These are phyloP conservation scores for Fusarium albidum DNA, from an alignment of 2,329 filamentous ascomycete genomes.

Conservation along the genomic window DNA sequence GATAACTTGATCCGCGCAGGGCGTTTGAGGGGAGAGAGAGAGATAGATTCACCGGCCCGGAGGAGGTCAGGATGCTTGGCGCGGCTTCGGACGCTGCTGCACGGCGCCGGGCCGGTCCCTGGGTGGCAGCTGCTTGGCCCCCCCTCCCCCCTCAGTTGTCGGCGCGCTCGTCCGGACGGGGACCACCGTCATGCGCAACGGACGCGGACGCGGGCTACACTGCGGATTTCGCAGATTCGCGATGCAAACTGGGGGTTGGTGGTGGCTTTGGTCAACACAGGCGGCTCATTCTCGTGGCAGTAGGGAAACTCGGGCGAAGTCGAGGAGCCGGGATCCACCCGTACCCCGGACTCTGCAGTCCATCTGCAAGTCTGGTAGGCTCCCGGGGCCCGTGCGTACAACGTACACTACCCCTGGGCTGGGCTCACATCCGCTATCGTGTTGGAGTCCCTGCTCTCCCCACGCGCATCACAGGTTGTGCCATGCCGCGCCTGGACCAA, in stretches of 20 bases:
- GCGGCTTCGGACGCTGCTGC: slow-evolving; percentile 11
- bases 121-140: slow-evolving; percentile 7
- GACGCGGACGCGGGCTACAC: not conserved
- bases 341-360: slow-evolving; percentile 25
- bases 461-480: slow-evolving; percentile 11
- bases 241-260: not conserved
- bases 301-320: slow-evolving; percentile 16
- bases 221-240: not conserved
- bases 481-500: slow-evolving; percentile 16
- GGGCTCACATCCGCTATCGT: slow-evolving; percentile 1
- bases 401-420: not conserved
- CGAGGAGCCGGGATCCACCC: slow-evolving; percentile 13
- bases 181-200: slow-evolving; percentile 24
- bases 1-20: not conserved
- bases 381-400: slow-evolving; percentile 22
- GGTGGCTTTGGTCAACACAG: slow-evolving; percentile 27
- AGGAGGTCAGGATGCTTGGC: not conserved
- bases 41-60: slow-evolving; percentile 30
- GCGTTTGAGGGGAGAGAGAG: not conserved
- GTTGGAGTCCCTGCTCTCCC: slow-evolving; percentile 17
- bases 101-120: slow-evolving; percentile 35
- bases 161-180: slow-evolving; percentile 23
- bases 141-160: no score
- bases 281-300: slow-evolving; percentile 31
- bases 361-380: slow-evolving; percentile 9